A percentile compares a stretch with the other conserved stretches of the same genome.
These are phyloP conservation scores for Diaporthe sp. DNA, from an alignment of 2,329 filamentous ascomycete genomes.

Conservation along the genomic window DNA sequence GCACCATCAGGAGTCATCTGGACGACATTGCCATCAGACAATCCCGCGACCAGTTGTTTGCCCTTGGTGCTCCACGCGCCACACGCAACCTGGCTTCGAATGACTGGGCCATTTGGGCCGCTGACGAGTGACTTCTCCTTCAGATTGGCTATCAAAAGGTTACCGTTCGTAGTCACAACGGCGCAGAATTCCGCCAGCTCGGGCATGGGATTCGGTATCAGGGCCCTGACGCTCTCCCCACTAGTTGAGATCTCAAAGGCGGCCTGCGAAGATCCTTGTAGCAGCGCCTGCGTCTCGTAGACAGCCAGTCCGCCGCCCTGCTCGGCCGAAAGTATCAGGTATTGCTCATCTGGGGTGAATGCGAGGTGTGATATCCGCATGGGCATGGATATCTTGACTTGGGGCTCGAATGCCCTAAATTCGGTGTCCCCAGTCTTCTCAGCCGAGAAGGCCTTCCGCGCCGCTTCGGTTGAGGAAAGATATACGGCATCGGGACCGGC, in stretches of 20 bases:
- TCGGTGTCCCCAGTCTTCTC: conserved; percentile 72
- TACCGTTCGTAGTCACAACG: conserved; percentile 82
- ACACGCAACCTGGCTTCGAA: conserved; percentile 84
- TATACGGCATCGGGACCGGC: conserved; percentile 85
- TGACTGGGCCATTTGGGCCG: conserved; percentile 70
- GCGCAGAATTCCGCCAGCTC: conserved; percentile 83
- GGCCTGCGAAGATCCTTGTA: conserved; percentile 74
- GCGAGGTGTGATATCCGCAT: conserved; percentile 87
- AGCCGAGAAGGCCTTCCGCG: conserved; percentile 80
- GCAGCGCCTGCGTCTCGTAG: conserved; percentile 79
- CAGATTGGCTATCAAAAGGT: conserved; percentile 86
- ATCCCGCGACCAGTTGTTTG: conserved; percentile 90
- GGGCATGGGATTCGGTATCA: conserved; percentile 84
- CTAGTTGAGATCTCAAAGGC: conserved; percentile 84
- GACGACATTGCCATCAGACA: conserved; percentile 81
- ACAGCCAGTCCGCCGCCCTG: conserved; percentile 84
- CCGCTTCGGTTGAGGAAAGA: conserved; percentile 80
- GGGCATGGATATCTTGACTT: conserved; percentile 79
- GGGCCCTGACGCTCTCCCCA: conserved; percentile 76
- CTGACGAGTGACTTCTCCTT: conserved; percentile 71
- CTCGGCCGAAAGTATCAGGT: conserved; percentile 86
- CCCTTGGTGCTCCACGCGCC: conserved; percentile 93
- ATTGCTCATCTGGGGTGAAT: conserved; percentile 91
- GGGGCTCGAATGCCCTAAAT: conserved; percentile 77
- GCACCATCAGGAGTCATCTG: conserved; percentile 88